A percentile compares a stretch with the other conserved stretches of the same genome.
Conservation (phyloP, 306 rosid genomes). For the Rubus parviflorus region DNA sequence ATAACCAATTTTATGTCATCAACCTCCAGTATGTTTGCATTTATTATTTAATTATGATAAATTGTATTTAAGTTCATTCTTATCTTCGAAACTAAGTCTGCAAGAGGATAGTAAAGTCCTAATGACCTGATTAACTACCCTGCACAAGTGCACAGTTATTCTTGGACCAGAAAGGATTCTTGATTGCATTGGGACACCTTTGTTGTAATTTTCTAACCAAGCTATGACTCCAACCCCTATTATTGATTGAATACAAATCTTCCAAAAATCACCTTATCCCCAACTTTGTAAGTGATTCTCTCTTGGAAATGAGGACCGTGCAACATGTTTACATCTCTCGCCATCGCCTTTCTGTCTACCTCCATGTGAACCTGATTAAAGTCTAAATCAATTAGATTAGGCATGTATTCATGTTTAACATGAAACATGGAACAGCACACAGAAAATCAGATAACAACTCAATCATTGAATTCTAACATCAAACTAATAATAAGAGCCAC, state of each 20-base stretch:
- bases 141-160: neutral
- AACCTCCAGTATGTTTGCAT: neutral
- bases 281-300: conserved; percentile 72
- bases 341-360: conserved; percentile 73
- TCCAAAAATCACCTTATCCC: conserved; percentile 70
- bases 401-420: conserved; percentile 22
- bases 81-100: neutral
- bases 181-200: neutral
- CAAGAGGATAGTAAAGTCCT: neutral
- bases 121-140: neutral
- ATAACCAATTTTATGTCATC: neutral
- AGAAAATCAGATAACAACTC: conserved; percentile 10
- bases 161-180: neutral
- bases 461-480: conserved; percentile 28
- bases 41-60: neutral
- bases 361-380: conserved; percentile 91
- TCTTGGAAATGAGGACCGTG: conserved; percentile 52
- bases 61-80: neutral
- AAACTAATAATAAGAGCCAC: conserved; percentile 25
- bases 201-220: neutral
- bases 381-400: conserved; percentile 27
- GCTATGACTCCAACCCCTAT: neutral
- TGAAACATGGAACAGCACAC: conserved; percentile 12
- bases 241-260: conserved; percentile 3
- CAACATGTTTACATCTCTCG: conserved; percentile 53